These are phyloP conservation scores for Epichloe coenophiala DNA, from an alignment of 2,329 filamentous ascomycete genomes.

Conservation along the genomic window DNA sequence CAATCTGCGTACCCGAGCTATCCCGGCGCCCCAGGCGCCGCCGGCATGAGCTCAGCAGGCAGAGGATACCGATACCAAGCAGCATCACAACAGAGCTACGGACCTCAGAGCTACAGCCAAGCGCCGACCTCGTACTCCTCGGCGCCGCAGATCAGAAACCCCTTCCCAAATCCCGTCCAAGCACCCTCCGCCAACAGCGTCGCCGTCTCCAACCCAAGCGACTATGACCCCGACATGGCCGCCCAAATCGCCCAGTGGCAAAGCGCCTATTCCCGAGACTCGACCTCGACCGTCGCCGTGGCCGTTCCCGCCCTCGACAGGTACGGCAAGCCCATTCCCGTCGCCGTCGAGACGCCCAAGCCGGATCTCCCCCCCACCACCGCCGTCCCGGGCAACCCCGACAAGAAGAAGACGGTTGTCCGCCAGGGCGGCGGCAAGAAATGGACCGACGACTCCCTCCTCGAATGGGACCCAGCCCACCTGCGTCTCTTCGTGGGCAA, in stretches of 20 bases:
- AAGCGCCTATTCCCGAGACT: slow-evolving; percentile 54
- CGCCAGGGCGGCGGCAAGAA: slow-evolving; percentile 81
- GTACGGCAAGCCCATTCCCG: slow-evolving; percentile 18
- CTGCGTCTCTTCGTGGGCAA: slow-evolving; percentile 95
- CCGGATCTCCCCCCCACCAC: slow-evolving; percentile 26
- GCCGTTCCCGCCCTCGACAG: slow-evolving; percentile 16
- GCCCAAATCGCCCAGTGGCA: slow-evolving; percentile 93
- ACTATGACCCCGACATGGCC: slow-evolving; percentile 65
- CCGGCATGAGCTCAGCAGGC: slow-evolving; percentile 10
- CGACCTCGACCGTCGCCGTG: slow-evolving; percentile 14
- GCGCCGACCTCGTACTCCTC: slow-evolving; percentile 30
- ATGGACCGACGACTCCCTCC: slow-evolving; percentile 77
- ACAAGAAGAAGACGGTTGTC: slow-evolving; percentile 74
- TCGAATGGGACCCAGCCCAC: slow-evolving; percentile 94
- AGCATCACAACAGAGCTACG: slow-evolving; percentile 20
- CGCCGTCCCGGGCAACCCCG: slow-evolving; percentile 32
- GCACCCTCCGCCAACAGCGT: slow-evolving; percentile 15
- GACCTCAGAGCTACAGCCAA: slow-evolving; percentile 19
- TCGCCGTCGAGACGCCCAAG: slow-evolving; percentile 14
- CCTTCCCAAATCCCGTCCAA: slow-evolving; percentile 54
- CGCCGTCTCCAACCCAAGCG: slow-evolving; percentile 19
- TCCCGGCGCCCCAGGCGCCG: slow-evolving; percentile 19
- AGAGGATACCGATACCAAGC: slow-evolving; percentile 4
- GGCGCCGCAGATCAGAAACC: slow-evolving; percentile 57
- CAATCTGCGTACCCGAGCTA: slow-evolving; percentile 15